Evolutionary conservation across 148 eudicot species (phyloP), one percentile per base, ranked within the genome.

Genomic region (Rhododendron williamsianum): DNA sequence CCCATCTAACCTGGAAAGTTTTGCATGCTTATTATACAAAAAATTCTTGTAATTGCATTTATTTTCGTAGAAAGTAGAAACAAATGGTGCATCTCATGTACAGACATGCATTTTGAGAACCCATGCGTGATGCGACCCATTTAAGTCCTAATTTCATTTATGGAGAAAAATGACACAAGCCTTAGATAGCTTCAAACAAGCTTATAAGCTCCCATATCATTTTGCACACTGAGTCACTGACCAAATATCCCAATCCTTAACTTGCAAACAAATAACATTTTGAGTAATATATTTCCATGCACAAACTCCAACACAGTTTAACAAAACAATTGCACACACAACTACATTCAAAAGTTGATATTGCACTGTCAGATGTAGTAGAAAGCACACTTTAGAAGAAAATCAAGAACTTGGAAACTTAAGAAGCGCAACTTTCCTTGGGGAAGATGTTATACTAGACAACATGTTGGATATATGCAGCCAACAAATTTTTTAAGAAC

Each of bases 1-100:
- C 23, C 97, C 98, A 58, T 96, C 98, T 91, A 96, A 88, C 99
- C 98, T 96, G 89, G 35, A 74, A 81, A 4, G 33, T 73, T 73
- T 30, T 15, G 38, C 45, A 23, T 27, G 77, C n/a, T 46, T 38
- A 33, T 49, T 30, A 30, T 33, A 71, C 3, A 3, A 67, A 27
- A 9, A 69, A 2, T n/a, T 27, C 41, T 46, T 33, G n/a, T 60
- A 82, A 41, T 38, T 38, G 38, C 12, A 58, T 11, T 8, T 11
- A 65, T 41, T 30, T n/a, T 13, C 9, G 21, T 2, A 56, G 71
- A 51, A 65, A 65, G 72, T 65, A 9, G 74, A 69, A 65, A 82
- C 41, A 27, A 11, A 48, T 52, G 6, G 45, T 46, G 23, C 23
- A n/a, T 78, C 81, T 25, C 6, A 25, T 12, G 16, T n/a, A 27